These are phyloP conservation scores for Hypoxylon lienhwacheense DNA, from an alignment of 495 filamentous ascomycete genomes.

Conservation along the genomic window DNA sequence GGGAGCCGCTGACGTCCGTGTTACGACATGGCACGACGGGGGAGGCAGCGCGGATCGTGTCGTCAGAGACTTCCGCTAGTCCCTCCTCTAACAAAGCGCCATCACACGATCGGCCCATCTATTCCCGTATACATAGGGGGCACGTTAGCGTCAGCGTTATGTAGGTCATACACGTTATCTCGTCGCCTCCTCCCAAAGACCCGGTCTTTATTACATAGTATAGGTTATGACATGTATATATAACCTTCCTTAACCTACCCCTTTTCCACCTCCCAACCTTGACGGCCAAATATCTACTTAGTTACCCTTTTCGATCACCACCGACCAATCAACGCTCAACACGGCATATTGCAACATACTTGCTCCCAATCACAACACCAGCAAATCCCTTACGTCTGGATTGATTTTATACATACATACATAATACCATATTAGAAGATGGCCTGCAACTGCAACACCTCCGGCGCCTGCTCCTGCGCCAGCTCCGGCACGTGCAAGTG, in stretches of 20 bases:
- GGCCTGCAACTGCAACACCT: slow-evolving; percentile 36
- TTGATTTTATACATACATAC: neutral
- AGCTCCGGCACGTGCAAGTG: slow-evolving; percentile 34
- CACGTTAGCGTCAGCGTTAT: too few relatives aligned
- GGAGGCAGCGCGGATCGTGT: neutral
- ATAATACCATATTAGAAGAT: slow-evolving; percentile 12
- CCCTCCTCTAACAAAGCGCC: neutral
- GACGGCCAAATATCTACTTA: slow-evolving; percentile 18
- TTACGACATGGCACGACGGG: slow-evolving; percentile 10
- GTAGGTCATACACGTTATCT: too few relatives aligned
- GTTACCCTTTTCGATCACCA: slow-evolving; percentile 20
- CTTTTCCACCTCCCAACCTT: slow-evolving; percentile 30
- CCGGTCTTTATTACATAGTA: too few relatives aligned
- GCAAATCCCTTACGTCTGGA: neutral
- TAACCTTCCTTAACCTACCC: slow-evolving; percentile 4
- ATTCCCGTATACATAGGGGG: too few relatives aligned
- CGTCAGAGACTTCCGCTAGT: slow-evolving; percentile 23
- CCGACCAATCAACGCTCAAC: slow-evolving; percentile 30
- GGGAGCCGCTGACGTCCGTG: slow-evolving; percentile 24
- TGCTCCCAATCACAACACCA: slow-evolving; percentile 15
- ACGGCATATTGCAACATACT: slow-evolving; percentile 29
- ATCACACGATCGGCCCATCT: too few relatives aligned
- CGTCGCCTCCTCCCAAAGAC: too few relatives aligned
- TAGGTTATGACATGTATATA: too few relatives aligned
- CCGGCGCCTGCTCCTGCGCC: slow-evolving; percentile 33